Percentiles rank a stretch among this genome's conserved stretches.
These are phyloP conservation scores for Russula dissimulans DNA, from an alignment of 768 basidiomycete species.

Conservation along the genomic window DNA sequence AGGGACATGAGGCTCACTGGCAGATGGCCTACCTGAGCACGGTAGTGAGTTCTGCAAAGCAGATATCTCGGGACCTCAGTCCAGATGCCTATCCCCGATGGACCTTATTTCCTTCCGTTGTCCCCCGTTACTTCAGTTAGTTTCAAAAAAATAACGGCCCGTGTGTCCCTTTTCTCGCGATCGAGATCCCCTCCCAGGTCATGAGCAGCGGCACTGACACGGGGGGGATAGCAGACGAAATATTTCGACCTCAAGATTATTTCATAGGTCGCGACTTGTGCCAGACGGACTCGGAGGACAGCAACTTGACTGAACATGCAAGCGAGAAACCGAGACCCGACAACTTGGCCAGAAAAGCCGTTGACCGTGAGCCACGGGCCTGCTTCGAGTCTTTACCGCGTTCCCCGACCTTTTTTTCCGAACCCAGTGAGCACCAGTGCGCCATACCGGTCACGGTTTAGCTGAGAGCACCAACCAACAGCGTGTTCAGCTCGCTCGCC, in stretches of 20 bases:
- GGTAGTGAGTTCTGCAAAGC: background rate
- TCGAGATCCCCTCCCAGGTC: background rate
- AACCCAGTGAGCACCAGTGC: too few relatives aligned
- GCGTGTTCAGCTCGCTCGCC: background rate
- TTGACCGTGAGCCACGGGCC: background rate
- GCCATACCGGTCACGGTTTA: too few relatives aligned
- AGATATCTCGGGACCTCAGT: background rate
- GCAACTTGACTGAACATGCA: too few relatives aligned
- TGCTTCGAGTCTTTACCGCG: background rate
- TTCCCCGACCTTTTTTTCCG: too few relatives aligned
- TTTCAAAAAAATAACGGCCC: background rate
- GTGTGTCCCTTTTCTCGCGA: background rate
- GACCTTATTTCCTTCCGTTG: background rate
- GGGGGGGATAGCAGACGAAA: background rate
- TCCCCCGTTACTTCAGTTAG: background rate
- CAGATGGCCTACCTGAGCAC: background rate
- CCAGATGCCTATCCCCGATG: background rate
- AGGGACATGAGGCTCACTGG: background rate
- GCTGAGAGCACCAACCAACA: background rate
- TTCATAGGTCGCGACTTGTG: too few relatives aligned
- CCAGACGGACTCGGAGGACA: too few relatives aligned
- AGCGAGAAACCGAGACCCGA: background rate
- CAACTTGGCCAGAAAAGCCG: slow-evolving; percentile 4
- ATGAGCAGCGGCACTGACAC: background rate
- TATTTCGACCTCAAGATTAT: too few relatives aligned